Conservation (phyloP, 495 filamentous ascomycete species). For the Penicillium desertorum region DNA sequence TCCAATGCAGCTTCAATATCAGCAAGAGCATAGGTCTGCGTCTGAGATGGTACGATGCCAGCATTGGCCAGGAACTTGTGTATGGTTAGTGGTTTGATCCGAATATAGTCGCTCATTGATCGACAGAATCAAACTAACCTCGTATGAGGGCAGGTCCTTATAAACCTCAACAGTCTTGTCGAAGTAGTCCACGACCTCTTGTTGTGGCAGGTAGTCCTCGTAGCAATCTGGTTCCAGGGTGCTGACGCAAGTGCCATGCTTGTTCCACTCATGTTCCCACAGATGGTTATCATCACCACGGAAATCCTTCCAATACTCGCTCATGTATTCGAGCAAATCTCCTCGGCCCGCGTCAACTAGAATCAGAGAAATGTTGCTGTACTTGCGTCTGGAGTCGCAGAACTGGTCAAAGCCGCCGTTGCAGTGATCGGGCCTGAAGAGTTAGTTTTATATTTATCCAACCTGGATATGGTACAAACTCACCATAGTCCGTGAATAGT, state of each 20-base stretch:
- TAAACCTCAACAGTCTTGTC: constrained; percentile 57
- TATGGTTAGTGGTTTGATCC: constrained; percentile 9
- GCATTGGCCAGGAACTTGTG: constrained; percentile 44
- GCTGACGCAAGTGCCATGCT: constrained; percentile 68
- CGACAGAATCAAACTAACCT: constrained; percentile 29
- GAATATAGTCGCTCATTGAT: background rate
- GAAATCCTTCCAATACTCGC: constrained; percentile 73
- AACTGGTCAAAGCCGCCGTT: constrained; percentile 74
- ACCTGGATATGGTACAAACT: constrained; percentile 11
- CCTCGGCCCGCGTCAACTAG: constrained; percentile 60
- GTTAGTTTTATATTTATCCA: constrained; percentile 7
- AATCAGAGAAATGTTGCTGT: constrained; percentile 69
- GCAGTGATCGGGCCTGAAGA: constrained; percentile 73
- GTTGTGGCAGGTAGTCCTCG: constrained; percentile 57
- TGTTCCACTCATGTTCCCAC: constrained; percentile 88
- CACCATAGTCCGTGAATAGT: constrained; percentile 85
- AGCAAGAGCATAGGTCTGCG: constrained; percentile 55
- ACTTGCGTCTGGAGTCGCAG: constrained; percentile 66
- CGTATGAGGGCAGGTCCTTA: constrained; percentile 44
- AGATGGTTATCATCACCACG: constrained; percentile 64
- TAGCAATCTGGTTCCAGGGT: constrained; percentile 74
- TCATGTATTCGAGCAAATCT: constrained; percentile 69
- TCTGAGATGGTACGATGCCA: constrained; percentile 49
- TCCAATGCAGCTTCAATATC: constrained; percentile 66
- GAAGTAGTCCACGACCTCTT: constrained; percentile 62